Base-by-base conservation (phyloP, 208 protist genomes). In the Borovskyia barvae region DNA sequence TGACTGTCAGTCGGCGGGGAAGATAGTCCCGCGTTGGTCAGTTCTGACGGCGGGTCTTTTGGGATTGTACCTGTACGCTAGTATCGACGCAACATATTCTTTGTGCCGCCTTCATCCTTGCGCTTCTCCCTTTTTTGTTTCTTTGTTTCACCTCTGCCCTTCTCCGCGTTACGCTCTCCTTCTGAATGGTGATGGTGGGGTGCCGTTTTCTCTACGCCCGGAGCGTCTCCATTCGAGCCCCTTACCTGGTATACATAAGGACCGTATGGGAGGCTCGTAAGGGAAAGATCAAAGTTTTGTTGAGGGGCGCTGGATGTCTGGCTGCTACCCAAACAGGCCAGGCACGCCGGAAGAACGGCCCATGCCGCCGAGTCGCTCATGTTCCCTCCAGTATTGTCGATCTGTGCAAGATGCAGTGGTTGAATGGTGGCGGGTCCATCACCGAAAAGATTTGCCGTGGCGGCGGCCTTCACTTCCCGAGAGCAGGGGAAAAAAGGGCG, bases 391-490 rank as follows among this genome's bases (percentile, higher is more conserved):
- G n/a, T 81, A 64, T 26, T 66, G 54, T 22, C 58, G 53, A 14
- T 39, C 54, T 22, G 24, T 81, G 2, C 68, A 77, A 45, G 55
- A 70, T 22, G 57, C 53, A 6, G 59, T 72, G 4, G 70, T 73
- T 4, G 30, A 17, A 26, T 81, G 75, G 75, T 81, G 75, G 70
- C 33, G 53, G 33, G 12, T 49, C 32, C 46, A 77, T 43, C 68
- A 66, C 15, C 75, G 75, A 40, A 52, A 25, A 8, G 72, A 78
- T 35, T 53, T 78, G 15, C 72, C 72, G 25, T 78, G 72, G 67
- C 52, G 69, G 5, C n/a, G n/a, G n/a, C 39, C 42, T 1, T 14
- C 17, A 14, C 26, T 32, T 20, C 20, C 37, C 22, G n/a, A n/a
- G n/a, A n/a, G n/a, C n/a, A n/a, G n/a, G n/a, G n/a, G n/a, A n/a